Evolutionary conservation across 73 alveolate genomes (phyloP).

Genomic region (Paramecium sexaurelia): DNA sequence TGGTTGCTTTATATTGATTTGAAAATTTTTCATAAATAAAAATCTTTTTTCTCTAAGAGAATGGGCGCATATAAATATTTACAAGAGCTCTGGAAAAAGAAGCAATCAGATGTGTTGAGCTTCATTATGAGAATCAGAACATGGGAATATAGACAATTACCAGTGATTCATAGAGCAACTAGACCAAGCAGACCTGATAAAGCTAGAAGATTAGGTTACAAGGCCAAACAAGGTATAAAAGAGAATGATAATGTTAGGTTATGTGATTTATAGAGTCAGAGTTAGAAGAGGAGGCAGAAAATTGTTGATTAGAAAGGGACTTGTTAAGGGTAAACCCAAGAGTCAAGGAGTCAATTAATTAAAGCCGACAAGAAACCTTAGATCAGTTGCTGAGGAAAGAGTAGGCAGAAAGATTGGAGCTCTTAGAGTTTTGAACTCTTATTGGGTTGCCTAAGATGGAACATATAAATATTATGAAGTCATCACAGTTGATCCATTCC

Average conservation of each 20-base stretch:
- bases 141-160: slow-evolving; percentile 99
- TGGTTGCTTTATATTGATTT: slow-evolving; percentile 41
- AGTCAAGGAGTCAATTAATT: slow-evolving; percentile 97
- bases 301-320: slow-evolving; percentile 93
- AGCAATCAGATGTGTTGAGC: slow-evolving; percentile 98
- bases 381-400: slow-evolving; percentile 99
- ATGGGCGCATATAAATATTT: slow-evolving; percentile 99
- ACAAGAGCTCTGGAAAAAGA: slow-evolving; percentile 99
- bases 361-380: slow-evolving; percentile 94
- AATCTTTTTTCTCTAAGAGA: slow-evolving; percentile 29
- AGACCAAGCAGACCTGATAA: slow-evolving; percentile 99
- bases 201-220: slow-evolving; percentile 99
- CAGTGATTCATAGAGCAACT: slow-evolving; percentile 97
- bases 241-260: slow-evolving; percentile 84
- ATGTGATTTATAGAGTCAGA: slow-evolving; percentile 97
- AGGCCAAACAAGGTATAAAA: slow-evolving; percentile 79
- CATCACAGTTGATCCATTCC: slow-evolving; percentile 99
- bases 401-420: slow-evolving; percentile 94
- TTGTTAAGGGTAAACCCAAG: slow-evolving; percentile 99
- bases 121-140: slow-evolving; percentile 96
- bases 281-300: slow-evolving; percentile 99
- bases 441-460: slow-evolving; percentile 99
- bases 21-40: slow-evolving; percentile 48
- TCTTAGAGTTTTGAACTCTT: slow-evolving; percentile 98
- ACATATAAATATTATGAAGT: slow-evolving; percentile 98